phyloP scores from a whole-genome alignment of 78 protist genomes.

The Fonticula alba region DNA sequence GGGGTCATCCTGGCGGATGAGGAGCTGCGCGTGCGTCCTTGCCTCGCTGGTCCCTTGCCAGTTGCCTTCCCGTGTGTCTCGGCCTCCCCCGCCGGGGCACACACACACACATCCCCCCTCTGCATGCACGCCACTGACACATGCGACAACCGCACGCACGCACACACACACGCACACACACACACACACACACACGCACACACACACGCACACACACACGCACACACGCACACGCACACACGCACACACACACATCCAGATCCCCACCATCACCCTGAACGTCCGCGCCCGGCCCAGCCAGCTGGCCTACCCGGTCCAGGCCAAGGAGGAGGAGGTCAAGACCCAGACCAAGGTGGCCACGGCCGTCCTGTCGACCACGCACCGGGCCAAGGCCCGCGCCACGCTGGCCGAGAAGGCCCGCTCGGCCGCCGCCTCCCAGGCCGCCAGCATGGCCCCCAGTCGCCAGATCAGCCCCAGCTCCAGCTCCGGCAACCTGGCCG shows the following conservation, averaged over 20 bases:
- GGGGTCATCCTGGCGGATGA: slow-evolving; percentile 71
- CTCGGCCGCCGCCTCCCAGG: slow-evolving; percentile 25
- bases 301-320: not conserved
- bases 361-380: slow-evolving; percentile 37
- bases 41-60: not conserved
- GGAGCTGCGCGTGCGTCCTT: slow-evolving; percentile 42
- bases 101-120: slow-evolving; percentile 7
- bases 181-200: no score
- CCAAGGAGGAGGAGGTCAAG: not conserved
- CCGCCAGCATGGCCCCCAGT: no score
- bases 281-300: not conserved
- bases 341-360: slow-evolving; percentile 22
- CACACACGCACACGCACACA: slow-evolving; percentile 39
- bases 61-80: not conserved
- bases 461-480: not conserved
- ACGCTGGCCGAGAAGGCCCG: slow-evolving; percentile 13
- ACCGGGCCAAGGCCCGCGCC: slow-evolving; percentile 7
- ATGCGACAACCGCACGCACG: slow-evolving; percentile 41
- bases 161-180: no score
- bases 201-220: no score
- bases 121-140: slow-evolving; percentile 12
- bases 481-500: no score
- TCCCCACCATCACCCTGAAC: no score
- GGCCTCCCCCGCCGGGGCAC: not conserved
- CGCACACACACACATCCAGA: no score